These are phyloP conservation scores for Candida dubliniensis DNA, from an alignment of 1,139 yeast genomes.

Conservation along the genomic window DNA sequence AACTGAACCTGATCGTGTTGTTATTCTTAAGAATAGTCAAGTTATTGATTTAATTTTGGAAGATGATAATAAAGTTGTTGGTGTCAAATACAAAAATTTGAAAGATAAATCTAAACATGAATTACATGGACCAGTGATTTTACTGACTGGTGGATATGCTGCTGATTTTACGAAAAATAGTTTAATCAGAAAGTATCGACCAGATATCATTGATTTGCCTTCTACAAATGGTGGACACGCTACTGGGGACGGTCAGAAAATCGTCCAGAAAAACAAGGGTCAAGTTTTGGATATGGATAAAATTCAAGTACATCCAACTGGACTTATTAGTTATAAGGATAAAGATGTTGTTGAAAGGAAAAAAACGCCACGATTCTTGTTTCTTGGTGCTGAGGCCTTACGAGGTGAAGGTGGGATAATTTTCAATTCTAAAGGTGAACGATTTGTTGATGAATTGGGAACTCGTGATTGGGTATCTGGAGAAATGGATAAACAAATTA, in stretches of 20 bases:
- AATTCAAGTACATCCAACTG: constrained; percentile 83
- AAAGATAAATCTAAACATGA: constrained; percentile 33
- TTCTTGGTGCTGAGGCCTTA: constrained; percentile 76
- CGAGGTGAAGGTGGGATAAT: constrained; percentile 78
- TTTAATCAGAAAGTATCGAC: constrained; percentile 54
- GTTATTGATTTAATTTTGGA: constrained; percentile 52
- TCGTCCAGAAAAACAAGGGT: constrained; percentile 60
- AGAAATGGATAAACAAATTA: constrained; percentile 50
- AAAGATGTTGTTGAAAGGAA: constrained; percentile 42
- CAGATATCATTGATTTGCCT: constrained; percentile 62
- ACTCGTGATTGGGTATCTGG: constrained; percentile 71
- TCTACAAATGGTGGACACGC: constrained; percentile 77
- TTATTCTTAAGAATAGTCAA: constrained; percentile 53
- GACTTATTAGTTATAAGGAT: constrained; percentile 67
- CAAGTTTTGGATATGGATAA: constrained; percentile 70
- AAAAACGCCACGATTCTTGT: constrained; percentile 52
- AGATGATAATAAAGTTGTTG: constrained; percentile 32
- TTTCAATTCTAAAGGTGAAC: constrained; percentile 58
- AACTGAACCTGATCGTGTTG: constrained; percentile 51
- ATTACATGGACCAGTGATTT: constrained; percentile 57
- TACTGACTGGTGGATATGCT: constrained; percentile 82
- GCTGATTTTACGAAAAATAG: constrained; percentile 57
- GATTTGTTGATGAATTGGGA: constrained; percentile 72
- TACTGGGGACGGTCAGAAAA: constrained; percentile 73
- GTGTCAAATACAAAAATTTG: constrained; percentile 50